phyloP scores from a whole-genome alignment of 805 yeast species.

The Komagataella pseudopastoris region DNA sequence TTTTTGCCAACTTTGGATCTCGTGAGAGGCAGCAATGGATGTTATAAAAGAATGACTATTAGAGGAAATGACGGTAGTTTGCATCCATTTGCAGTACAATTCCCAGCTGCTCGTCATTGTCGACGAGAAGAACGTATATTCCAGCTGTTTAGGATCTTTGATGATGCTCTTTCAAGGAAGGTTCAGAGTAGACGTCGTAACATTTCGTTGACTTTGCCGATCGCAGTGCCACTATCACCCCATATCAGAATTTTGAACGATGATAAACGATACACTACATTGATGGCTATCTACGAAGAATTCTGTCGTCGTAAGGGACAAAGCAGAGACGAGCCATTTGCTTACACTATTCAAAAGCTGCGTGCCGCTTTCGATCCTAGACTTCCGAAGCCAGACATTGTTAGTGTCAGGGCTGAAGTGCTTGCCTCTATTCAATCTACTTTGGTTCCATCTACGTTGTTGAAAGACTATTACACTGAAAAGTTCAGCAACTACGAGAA shows the following conservation, averaged over 20 bases:
- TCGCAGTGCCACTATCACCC: slow-evolving; percentile 89
- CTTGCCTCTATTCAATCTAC: slow-evolving; percentile 79
- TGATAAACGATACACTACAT: slow-evolving; percentile 59
- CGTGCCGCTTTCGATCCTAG: slow-evolving; percentile 91
- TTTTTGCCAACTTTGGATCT: slow-evolving; percentile 82
- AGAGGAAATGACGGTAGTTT: slow-evolving; percentile 89
- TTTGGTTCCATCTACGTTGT: slow-evolving; percentile 72
- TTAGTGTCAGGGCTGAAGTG: slow-evolving; percentile 84
- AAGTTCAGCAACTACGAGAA: slow-evolving; percentile 74
- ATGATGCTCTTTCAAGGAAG: slow-evolving; percentile 63
- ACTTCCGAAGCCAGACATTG: slow-evolving; percentile 82
- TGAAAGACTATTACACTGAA: slow-evolving; percentile 63
- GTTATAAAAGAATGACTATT: slow-evolving; percentile 78
- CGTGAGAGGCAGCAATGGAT: slow-evolving; percentile 80
- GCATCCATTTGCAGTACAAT: slow-evolving; percentile 91
- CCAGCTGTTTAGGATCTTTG: slow-evolving; percentile 83
- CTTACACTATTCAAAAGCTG: slow-evolving; percentile 72
- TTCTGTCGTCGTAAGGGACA: slow-evolving; percentile 62
- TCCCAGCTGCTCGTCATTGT: slow-evolving; percentile 95
- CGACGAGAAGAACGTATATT: slow-evolving; percentile 91
- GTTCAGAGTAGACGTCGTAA: slow-evolving; percentile 83
- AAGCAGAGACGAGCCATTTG: slow-evolving; percentile 81
- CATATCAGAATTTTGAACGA: slow-evolving; percentile 85
- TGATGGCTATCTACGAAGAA: slow-evolving; percentile 79
- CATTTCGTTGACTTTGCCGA: slow-evolving; percentile 75